These are phyloP conservation scores for Quaeritorhiza haematococci DNA, from an alignment of 371 early-diverging fungal species.

Conservation along the genomic window DNA sequence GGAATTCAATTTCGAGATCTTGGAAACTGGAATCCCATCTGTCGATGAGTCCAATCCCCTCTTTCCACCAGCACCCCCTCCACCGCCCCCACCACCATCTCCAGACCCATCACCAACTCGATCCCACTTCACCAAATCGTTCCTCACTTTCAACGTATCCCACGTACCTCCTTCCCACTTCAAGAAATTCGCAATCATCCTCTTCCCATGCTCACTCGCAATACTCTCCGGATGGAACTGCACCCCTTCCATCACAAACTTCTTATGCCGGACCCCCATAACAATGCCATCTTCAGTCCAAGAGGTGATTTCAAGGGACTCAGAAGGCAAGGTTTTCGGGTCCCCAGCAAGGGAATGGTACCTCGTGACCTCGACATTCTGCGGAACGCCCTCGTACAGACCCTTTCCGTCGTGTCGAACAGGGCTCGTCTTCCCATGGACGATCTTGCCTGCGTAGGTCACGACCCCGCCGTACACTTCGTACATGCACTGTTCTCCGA, in stretches of 20 bases:
- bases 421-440: slow-evolving; percentile 89
- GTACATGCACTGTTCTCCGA: slow-evolving; percentile 94
- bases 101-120: slow-evolving; percentile 1
- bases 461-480: slow-evolving; percentile 91
- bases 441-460: slow-evolving; percentile 82
- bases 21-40: slow-evolving; percentile 27
- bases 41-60: not conserved
- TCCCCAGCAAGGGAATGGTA: slow-evolving; percentile 94
- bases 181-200: slow-evolving; percentile 84
- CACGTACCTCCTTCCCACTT: slow-evolving; percentile 78
- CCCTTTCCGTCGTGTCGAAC: slow-evolving; percentile 88
- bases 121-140: slow-evolving; percentile 12
- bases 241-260: slow-evolving; percentile 86
- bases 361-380: slow-evolving; percentile 79
- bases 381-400: slow-evolving; percentile 75
- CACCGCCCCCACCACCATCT: slow-evolving; percentile 2
- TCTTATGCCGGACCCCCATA: slow-evolving; percentile 91
- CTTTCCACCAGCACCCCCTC: slow-evolving; percentile 49
- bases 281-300: slow-evolving; percentile 80
- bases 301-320: slow-evolving; percentile 75
- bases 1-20: slow-evolving; percentile 32
- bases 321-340: slow-evolving; percentile 76
- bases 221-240: slow-evolving; percentile 97
- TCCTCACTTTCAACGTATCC: slow-evolving; percentile 38
- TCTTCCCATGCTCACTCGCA: slow-evolving; percentile 81